Evolutionary conservation across 495 filamentous ascomycete species (phyloP).

Genomic region (Daldinia concentrica): DNA sequence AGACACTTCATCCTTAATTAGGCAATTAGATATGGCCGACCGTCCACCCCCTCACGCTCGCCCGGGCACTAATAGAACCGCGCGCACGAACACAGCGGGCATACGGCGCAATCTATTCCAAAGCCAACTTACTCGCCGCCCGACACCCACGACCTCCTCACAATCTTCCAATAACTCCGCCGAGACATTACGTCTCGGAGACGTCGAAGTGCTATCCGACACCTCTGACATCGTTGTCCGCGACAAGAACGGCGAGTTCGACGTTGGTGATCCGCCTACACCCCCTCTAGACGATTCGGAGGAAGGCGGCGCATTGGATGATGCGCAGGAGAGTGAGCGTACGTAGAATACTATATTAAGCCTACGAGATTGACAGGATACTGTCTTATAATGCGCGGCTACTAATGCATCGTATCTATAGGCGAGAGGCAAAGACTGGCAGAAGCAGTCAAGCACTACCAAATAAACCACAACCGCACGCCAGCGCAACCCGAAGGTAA

Average conservation of each 20-base stretch:
- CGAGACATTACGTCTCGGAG: conserved; percentile 46
- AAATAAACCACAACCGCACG: conserved; percentile 69
- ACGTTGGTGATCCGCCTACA: conserved; percentile 71
- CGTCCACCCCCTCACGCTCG: conserved; percentile 42
- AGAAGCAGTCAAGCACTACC: conserved; percentile 64
- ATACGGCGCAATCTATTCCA: conserved; percentile 81
- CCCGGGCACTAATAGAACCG: conserved; percentile 23
- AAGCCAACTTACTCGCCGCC: conserved; percentile 72
- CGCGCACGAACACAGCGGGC: conserved; percentile 37
- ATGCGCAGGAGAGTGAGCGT: conserved; percentile 56
- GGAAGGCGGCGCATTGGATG: conserved; percentile 56
- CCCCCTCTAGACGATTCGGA: conserved; percentile 64
- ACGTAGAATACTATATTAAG: conserved; percentile 5
- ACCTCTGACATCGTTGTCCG: conserved; percentile 77
- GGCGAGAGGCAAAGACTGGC: conserved; percentile 59
- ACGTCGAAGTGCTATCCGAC: conserved; percentile 54
- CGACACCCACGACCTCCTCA: conserved; percentile 60
- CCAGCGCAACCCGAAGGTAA: conserved; percentile 74
- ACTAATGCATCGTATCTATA: conserved; percentile 23
- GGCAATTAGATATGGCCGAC: conserved; percentile 37
- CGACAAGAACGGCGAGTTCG: conserved; percentile 78
- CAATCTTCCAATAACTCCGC: conserved; percentile 38
- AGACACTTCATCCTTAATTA: neutral
- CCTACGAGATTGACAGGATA: neutral
- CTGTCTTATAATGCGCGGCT: neutral